Percentiles rank a stretch among this genome's conserved stretches.
Evolutionary conservation across 2,329 filamentous ascomycete species (phyloP).

Genomic region (Ophiocordyceps camponoti-saundersi): DNA sequence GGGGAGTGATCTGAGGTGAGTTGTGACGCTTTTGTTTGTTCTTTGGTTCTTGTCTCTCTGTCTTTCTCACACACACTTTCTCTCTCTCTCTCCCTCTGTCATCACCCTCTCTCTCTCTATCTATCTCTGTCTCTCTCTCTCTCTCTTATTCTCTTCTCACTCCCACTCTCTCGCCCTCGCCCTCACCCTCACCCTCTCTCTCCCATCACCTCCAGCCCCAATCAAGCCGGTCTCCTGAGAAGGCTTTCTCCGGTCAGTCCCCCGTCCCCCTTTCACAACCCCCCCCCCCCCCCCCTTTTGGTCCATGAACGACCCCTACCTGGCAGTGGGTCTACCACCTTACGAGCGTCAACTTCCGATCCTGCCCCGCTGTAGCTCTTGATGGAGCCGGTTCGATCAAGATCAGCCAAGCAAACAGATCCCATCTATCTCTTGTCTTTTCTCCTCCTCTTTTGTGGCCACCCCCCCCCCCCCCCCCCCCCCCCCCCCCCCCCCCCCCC

Average conservation of each 20-base stretch:
- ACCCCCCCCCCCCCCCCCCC: no score
- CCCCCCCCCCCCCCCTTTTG: constrained; percentile 66
- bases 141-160: not conserved
- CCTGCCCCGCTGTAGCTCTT: no score
- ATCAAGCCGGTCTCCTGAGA: not conserved
- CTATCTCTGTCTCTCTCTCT: not conserved
- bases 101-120: not conserved
- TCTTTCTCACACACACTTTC: not conserved
- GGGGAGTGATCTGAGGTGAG: constrained; percentile 35
- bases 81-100: not conserved
- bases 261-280: not conserved
- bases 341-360: no score
- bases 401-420: no score
- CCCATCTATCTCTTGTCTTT: no score
- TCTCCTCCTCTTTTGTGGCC: no score
- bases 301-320: no score
- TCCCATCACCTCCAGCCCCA: no score
- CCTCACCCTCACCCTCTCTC: not conserved
- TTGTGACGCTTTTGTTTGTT: constrained; percentile 5
- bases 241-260: not conserved
- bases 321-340: no score
- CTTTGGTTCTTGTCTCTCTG: not conserved
- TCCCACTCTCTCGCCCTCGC: not conserved
- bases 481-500: no score
- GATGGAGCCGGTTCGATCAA: no score